Percentiles rank a stretch among this genome's conserved stretches.
These are phyloP conservation scores for Elsinoe ampelina DNA, from an alignment of 2,329 filamentous ascomycete species.

Conservation along the genomic window DNA sequence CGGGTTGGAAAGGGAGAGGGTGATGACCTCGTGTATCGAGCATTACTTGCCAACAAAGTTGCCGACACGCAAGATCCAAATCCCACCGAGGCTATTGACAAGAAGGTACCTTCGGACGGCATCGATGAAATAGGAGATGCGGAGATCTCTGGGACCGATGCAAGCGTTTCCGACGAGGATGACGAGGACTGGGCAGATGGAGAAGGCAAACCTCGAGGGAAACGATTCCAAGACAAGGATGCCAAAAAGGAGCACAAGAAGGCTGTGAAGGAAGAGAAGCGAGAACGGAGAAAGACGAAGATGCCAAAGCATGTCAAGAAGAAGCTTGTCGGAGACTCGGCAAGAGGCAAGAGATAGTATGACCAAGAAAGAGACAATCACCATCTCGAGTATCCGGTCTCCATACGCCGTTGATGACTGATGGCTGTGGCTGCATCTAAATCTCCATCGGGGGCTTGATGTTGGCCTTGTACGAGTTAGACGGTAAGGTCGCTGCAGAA, in stretches of 20 bases:
- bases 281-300: conserved; percentile 86
- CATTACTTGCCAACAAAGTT: conserved; percentile 65
- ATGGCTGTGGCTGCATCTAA: too few relatives aligned
- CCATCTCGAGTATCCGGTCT: background rate
- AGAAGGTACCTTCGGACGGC: background rate
- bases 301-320: conserved; percentile 97
- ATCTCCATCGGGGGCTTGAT: too few relatives aligned
- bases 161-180: conserved; percentile 19
- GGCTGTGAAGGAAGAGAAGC: conserved; percentile 88
- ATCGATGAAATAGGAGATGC: background rate
- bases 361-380: too few relatives aligned
- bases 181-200: conserved; percentile 39
- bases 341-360: conserved; percentile 51
- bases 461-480: too few relatives aligned
- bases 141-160: conserved; percentile 22
- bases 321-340: conserved; percentile 57
- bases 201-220: conserved; percentile 64
- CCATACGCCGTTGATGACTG: too few relatives aligned
- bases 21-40: conserved; percentile 72
- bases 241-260: conserved; percentile 82
- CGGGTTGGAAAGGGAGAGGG: conserved; percentile 65
- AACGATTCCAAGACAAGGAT: conserved; percentile 85
- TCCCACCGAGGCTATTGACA: background rate
- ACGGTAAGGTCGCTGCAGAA: too few relatives aligned
- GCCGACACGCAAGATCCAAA: conserved; percentile 22